Evolutionary conservation across 257 asterid genomes (phyloP).

Genomic region (Forsythia viridissima): DNA sequence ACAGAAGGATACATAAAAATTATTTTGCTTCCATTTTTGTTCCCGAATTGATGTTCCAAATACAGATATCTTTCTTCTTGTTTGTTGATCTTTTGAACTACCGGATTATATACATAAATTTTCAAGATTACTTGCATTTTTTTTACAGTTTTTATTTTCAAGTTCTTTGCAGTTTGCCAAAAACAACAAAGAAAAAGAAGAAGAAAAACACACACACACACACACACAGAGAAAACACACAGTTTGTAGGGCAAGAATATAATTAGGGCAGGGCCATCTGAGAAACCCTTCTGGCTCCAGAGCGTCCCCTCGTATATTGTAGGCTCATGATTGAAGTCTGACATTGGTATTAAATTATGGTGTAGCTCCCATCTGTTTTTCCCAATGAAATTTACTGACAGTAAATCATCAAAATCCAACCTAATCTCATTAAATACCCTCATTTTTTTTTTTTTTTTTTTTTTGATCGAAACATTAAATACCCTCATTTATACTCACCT

Average conservation of each 20-base stretch:
- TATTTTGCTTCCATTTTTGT: too few relatives aligned
- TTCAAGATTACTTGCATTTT: not conserved
- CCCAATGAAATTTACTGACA: conserved; percentile 17
- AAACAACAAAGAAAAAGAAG: too few relatives aligned
- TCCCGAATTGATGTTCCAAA: too few relatives aligned
- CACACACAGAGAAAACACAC: not conserved
- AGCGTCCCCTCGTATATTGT: conserved; percentile 9
- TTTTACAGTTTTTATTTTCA: not conserved
- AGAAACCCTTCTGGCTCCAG: conserved; percentile 12
- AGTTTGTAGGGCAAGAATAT: conserved; percentile 27
- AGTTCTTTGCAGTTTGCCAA: not conserved
- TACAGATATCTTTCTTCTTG: too few relatives aligned
- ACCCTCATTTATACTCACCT: too few relatives aligned
- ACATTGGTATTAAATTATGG: conserved; percentile 19
- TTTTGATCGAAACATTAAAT: too few relatives aligned
- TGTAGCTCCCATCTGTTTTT: not conserved
- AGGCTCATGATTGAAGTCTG: conserved; percentile 40
- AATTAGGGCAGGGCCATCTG: conserved; percentile 17
- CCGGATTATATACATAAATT: not conserved
- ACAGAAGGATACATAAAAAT: not conserved
- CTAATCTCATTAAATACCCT: not conserved
- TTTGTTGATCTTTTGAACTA: too few relatives aligned
- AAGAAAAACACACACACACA: too few relatives aligned
- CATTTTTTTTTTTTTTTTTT: too few relatives aligned
- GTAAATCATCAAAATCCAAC: conserved; percentile 16